Evolutionary conservation across 1,284 basidiomycete species (phyloP), one percentile per base, ranked within the genome.

Genomic region (Pseudozyma thailandica): DNA sequence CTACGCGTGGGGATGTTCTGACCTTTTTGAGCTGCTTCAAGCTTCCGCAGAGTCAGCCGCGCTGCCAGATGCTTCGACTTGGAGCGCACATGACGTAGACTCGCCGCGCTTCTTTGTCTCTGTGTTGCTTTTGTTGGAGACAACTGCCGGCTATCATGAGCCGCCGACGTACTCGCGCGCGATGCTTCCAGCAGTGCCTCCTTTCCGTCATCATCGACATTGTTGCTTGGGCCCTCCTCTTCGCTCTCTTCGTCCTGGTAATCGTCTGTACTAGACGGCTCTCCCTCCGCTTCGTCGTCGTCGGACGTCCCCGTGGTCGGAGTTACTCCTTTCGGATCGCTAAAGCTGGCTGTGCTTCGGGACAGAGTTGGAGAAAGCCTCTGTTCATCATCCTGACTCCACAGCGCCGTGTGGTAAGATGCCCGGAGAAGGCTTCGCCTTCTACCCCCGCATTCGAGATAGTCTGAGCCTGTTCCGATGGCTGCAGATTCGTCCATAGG

Each of bases 321-420:
- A 1, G 26, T 12, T 1, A 28, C 33, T 18, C 56, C 60, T 6
- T 33, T 9, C 4, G 53, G 15, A 28, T 48, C 39, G 5, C 43
- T 18, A 8, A 47, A 50, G 2, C 30, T 6, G 2, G 31, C 20
- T 4, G 38, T 20, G 15, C 30, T 45, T 15, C 41, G 45, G 4
- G 28, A 48, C 12, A 49, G 33, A 20, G 54, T 42, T 16, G 33
- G 15, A 16, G 33, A 16, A n/a, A 12, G 6, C 15, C 8, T 35
- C 5, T 35, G 15, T 1, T 52, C 60, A 20, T 63, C 60, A n/a
- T 63, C 53, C n/a, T 63, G 60, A 37, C 54, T 63, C 54, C 53
- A 56, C 7, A 63, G 23, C 13, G 65, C 70, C 8, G 64, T 69
- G 23, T 73, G 64, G 30, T 68, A 73, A 1, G 71, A 73, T 9